phyloP scores from a whole-genome alignment of 371 early-diverging fungal genomes.

The Rhizopus delemar region DNA sequence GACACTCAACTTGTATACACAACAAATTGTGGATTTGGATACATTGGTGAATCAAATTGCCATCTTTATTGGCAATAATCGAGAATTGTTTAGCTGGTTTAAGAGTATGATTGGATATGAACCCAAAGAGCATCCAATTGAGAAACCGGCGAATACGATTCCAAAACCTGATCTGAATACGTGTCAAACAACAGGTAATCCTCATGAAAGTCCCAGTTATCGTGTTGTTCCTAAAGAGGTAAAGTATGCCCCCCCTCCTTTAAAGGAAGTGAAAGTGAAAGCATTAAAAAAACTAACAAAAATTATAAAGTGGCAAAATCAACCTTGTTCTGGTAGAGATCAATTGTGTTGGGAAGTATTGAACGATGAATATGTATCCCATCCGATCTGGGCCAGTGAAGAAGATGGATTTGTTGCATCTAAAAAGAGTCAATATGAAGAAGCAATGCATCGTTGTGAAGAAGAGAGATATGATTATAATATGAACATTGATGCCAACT shows the following conservation, averaged over 20 bases:
- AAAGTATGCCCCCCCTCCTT: conserved; percentile 21
- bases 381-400: conserved; percentile 95
- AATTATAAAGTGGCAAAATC: conserved; percentile 47
- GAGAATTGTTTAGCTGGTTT: conserved; percentile 92
- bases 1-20: conserved; percentile 93
- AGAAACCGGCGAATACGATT: conserved; percentile 23
- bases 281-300: conserved; percentile 25
- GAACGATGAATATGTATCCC: conserved; percentile 94
- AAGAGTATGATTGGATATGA: conserved; percentile 94
- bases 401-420: conserved; percentile 92
- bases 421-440: conserved; percentile 94
- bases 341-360: conserved; percentile 90
- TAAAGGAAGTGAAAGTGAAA: neutral
- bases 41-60: conserved; percentile 82
- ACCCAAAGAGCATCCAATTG: conserved; percentile 58
- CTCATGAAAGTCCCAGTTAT: conserved; percentile 68
- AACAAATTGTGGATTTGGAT: conserved; percentile 87
- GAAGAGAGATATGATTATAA: conserved; percentile 97
- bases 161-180: conserved; percentile 66
- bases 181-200: conserved; percentile 42
- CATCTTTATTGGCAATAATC: conserved; percentile 74
- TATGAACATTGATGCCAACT: conserved; percentile 90
- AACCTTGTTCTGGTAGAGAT: conserved; percentile 87
- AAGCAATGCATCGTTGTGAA: conserved; percentile 94
- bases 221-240: conserved; percentile 70